Evolutionary conservation across 768 basidiomycete species (phyloP).

Genomic region (Lyophyllum atratum): DNA sequence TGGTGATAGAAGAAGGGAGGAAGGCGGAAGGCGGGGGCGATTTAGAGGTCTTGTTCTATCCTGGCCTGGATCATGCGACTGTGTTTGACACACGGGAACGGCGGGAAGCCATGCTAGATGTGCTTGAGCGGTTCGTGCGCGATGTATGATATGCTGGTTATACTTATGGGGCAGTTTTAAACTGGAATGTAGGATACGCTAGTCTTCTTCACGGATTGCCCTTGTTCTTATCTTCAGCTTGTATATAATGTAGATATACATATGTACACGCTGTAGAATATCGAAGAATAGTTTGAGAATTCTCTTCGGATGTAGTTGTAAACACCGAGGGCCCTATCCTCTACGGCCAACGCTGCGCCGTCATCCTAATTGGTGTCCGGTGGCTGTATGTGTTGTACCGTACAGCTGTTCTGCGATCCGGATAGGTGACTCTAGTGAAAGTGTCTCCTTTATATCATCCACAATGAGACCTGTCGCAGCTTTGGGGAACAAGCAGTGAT

Average conservation of each 20-base stretch:
- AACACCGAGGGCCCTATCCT: background rate
- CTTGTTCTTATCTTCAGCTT: no score
- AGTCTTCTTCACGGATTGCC: background rate
- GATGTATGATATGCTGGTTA: background rate
- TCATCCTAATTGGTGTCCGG: background rate
- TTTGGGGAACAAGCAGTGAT: background rate
- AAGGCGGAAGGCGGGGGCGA: slow-evolving; percentile 9
- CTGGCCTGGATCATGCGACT: slow-evolving; percentile 39
- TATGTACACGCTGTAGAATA: no score
- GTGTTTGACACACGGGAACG: slow-evolving; percentile 38
- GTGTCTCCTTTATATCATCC: background rate
- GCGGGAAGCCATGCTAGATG: slow-evolving; percentile 27
- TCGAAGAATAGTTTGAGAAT: background rate
- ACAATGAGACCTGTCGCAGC: background rate
- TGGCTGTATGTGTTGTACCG: background rate
- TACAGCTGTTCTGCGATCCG: background rate
- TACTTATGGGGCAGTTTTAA: background rate
- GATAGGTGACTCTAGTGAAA: background rate
- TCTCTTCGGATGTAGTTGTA: background rate
- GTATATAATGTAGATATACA: no score
- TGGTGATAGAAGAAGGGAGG: background rate
- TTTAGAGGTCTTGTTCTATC: slow-evolving; percentile 40
- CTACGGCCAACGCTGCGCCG: background rate
- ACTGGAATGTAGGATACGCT: no score
- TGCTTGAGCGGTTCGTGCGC: slow-evolving; percentile 25